A percentile compares a stretch with the other conserved stretches of the same genome.
These are phyloP conservation scores for Zoysia pacifica DNA, from an alignment of 176 grass and related monocot species.

Conservation along the genomic window DNA sequence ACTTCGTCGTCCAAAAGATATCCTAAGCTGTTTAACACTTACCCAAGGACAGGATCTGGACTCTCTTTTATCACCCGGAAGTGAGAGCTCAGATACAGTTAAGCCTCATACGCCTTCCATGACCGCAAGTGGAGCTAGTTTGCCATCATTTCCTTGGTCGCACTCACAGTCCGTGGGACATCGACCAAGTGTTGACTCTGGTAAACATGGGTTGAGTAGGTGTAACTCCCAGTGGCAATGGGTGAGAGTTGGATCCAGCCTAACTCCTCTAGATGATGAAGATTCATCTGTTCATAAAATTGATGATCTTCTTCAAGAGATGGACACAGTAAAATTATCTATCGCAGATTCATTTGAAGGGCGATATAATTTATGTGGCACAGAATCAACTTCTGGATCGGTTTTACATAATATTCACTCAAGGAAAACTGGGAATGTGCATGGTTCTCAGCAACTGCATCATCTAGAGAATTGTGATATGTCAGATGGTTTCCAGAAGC, in stretches of 20 bases:
- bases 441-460: slow-evolving; percentile 39
- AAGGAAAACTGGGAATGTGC: slow-evolving; percentile 43
- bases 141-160: slow-evolving; percentile 93
- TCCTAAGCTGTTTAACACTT: slow-evolving; percentile 68
- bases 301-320: slow-evolving; percentile 74
- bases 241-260: slow-evolving; percentile 66
- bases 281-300: slow-evolving; percentile 46
- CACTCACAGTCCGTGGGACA: slow-evolving; percentile 52
- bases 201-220: slow-evolving; percentile 65
- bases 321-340: slow-evolving; percentile 48
- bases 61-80: slow-evolving; percentile 56
- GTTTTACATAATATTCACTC: slow-evolving; percentile 41
- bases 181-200: slow-evolving; percentile 59
- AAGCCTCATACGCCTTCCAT: slow-evolving; percentile 44
- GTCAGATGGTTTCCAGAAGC: slow-evolving; percentile 49
- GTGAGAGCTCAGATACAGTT: slow-evolving; percentile 44
- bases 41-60: slow-evolving; percentile 59
- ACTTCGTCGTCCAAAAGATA: slow-evolving; percentile 66
- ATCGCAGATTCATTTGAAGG: slow-evolving; percentile 45
- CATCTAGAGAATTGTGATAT: slow-evolving; percentile 41
- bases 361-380: slow-evolving; percentile 53
- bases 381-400: slow-evolving; percentile 54
- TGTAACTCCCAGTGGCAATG: slow-evolving; percentile 65
- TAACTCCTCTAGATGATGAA: slow-evolving; percentile 45
- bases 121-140: slow-evolving; percentile 62